These are phyloP conservation scores for Debaryomyces sp. DNA, from an alignment of 1,139 yeast genomes.

Conservation along the genomic window DNA sequence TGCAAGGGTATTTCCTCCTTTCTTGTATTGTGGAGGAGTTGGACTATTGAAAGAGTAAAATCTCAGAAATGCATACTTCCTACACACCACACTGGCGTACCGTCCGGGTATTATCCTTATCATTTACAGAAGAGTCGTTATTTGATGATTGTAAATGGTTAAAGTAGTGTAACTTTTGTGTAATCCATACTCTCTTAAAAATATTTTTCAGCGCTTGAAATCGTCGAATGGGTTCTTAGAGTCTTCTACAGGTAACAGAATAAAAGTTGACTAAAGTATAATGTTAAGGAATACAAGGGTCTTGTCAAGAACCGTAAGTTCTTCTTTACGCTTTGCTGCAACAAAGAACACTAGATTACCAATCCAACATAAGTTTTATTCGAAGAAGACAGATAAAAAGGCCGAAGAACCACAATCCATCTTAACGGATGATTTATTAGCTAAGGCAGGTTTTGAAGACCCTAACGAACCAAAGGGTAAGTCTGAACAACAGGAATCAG, in stretches of 20 bases:
- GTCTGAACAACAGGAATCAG: conserved; percentile 16
- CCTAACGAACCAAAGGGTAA: conserved; percentile 18
- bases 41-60: conserved; percentile 5
- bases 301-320: conserved; percentile 7
- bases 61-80: neutral
- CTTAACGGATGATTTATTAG: conserved; percentile 78
- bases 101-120: conserved; percentile 1
- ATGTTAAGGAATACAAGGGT: conserved; percentile 12
- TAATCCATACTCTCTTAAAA: conserved; percentile 5
- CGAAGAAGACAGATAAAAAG: conserved; percentile 26
- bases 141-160: neutral
- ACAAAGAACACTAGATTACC: conserved; percentile 1
- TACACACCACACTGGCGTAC: neutral
- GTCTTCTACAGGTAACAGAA: neutral
- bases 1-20: conserved; percentile 13
- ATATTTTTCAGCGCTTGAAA: conserved; percentile 5
- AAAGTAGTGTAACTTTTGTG: conserved; percentile 2
- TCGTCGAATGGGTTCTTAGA: neutral
- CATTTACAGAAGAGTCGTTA: neutral
- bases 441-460: conserved; percentile 79
- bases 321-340: conserved; percentile 1
- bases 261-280: neutral
- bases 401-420: conserved; percentile 52
- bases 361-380: conserved; percentile 16
- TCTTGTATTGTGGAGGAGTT: conserved; percentile 12